phyloP scores from a whole-genome alignment of 2,329 filamentous ascomycete species.

The Septoria petroselini region DNA sequence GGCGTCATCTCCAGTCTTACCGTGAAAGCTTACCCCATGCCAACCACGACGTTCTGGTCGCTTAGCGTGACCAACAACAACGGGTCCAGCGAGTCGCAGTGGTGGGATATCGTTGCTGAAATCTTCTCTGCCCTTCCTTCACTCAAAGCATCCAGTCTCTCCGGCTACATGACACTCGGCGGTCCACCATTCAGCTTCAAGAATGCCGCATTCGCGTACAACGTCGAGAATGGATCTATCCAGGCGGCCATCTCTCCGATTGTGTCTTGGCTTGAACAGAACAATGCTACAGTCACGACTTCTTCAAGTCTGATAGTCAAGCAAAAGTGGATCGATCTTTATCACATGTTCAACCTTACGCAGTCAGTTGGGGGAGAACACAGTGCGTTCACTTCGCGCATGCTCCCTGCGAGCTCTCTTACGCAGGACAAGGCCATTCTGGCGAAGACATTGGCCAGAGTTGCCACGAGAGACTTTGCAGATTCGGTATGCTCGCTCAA shows the following conservation, averaged over 20 bases:
- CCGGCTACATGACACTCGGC: slow-evolving; percentile 6
- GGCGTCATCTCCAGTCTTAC: slow-evolving; percentile 45
- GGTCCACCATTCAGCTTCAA: slow-evolving; percentile 7
- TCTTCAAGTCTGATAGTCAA: background rate
- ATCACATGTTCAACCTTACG: slow-evolving; percentile 13
- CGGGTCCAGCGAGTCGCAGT: background rate
- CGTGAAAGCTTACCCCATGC: slow-evolving; percentile 18
- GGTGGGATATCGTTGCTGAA: background rate
- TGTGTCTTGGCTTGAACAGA: background rate
- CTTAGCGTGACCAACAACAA: background rate
- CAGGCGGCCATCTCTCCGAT: background rate
- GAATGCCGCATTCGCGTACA: slow-evolving; percentile 6
- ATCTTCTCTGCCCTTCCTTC: background rate
- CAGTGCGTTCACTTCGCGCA: background rate
- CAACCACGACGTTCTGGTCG: slow-evolving; percentile 10
- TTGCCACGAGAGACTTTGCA: background rate
- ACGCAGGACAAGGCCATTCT: background rate
- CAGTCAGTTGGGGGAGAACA: slow-evolving; percentile 1
- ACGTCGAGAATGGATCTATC: background rate
- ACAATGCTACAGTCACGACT: background rate
- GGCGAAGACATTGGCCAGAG: background rate
- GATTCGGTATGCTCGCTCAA: background rate
- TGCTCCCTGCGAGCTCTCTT: slow-evolving; percentile 1
- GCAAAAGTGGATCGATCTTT: slow-evolving; percentile 12
- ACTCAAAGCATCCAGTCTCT: background rate